Conservation (phyloP, 352 stramenopile genomes). For the Pythium phragmitis region DNA sequence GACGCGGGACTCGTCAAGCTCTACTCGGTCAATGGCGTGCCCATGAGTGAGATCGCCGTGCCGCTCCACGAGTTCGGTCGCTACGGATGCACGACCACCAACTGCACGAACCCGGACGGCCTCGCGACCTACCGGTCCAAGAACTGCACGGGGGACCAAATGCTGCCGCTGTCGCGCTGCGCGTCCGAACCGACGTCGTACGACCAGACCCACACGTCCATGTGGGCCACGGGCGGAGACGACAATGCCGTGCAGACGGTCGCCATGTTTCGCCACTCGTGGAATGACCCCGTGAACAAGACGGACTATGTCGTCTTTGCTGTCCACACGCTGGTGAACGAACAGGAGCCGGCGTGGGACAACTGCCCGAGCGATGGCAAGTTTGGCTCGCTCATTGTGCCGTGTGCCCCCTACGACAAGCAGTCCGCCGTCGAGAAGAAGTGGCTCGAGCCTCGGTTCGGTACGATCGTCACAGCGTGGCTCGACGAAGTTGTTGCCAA, state of each 20-base stretch:
- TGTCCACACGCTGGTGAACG: slow-evolving; percentile 21
- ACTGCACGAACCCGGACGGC: slow-evolving; percentile 21
- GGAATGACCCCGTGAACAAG: slow-evolving; percentile 17
- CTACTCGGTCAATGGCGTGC: slow-evolving; percentile 29
- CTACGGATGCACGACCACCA: slow-evolving; percentile 17
- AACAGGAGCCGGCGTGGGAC: slow-evolving; percentile 21
- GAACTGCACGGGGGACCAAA: slow-evolving; percentile 27
- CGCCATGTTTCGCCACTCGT: slow-evolving; percentile 26
- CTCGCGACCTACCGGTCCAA: slow-evolving; percentile 13
- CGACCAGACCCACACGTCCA: slow-evolving; percentile 2
- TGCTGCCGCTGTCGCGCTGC: slow-evolving; percentile 19
- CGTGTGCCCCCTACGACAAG: slow-evolving; percentile 27
- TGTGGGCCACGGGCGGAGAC: slow-evolving; percentile 29
- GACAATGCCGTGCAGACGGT: slow-evolving; percentile 20
- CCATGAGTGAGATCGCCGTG: slow-evolving; percentile 41
- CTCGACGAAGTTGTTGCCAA: slow-evolving; percentile 25
- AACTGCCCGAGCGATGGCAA: slow-evolving; percentile 23
- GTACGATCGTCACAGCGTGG: slow-evolving; percentile 37
- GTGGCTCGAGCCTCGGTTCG: slow-evolving; percentile 33
- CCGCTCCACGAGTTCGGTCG: slow-evolving; percentile 5
- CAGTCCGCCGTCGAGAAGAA: slow-evolving; percentile 9
- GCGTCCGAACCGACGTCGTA: slow-evolving; percentile 8
- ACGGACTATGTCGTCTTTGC: slow-evolving; percentile 27
- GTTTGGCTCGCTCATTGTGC: slow-evolving; percentile 30
- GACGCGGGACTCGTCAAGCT: slow-evolving; percentile 21